A percentile compares a stretch with the other conserved stretches of the same genome.
phyloP scores from a whole-genome alignment of 257 asterid species.

The Datura wrightii region DNA sequence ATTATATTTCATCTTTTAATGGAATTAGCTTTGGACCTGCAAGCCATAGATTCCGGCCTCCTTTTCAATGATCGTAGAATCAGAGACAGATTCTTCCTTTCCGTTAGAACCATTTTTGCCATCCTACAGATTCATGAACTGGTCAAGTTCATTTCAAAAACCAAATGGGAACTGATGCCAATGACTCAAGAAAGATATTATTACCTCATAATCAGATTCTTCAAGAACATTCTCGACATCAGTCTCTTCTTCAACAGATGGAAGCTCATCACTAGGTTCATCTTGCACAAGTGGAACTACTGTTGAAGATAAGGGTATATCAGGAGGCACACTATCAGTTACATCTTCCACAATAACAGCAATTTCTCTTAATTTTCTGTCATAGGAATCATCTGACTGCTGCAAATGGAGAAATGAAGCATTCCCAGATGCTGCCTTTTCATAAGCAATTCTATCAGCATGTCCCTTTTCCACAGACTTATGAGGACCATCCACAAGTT shows the following conservation, averaged over 20 bases:
- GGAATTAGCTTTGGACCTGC: constrained; percentile 58
- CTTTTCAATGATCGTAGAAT: constrained; percentile 67
- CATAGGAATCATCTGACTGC: constrained; percentile 38
- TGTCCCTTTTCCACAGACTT: constrained; percentile 29
- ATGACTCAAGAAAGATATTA: constrained; percentile 30
- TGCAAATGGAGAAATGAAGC: constrained; percentile 37
- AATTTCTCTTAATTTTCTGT: constrained; percentile 35
- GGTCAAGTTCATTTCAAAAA: constrained; percentile 28
- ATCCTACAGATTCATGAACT: constrained; percentile 49
- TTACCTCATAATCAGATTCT: constrained; percentile 61
- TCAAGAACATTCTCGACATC: constrained; percentile 46
- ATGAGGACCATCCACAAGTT: constrained; percentile 30
- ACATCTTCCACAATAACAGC: constrained; percentile 58
- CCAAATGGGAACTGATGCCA: background rate
- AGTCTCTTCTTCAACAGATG: constrained; percentile 54
- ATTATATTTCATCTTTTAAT: background rate
- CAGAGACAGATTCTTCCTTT: constrained; percentile 51
- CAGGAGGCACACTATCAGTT: constrained; percentile 44
- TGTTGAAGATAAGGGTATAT: constrained; percentile 39
- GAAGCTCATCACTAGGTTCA: constrained; percentile 49
- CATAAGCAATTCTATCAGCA: constrained; percentile 30
- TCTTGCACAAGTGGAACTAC: constrained; percentile 44
- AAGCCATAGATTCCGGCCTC: constrained; percentile 80
- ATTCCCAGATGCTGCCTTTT: constrained; percentile 34
- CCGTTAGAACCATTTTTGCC: constrained; percentile 45